Conservation (phyloP, 345 rosid genomes). For the Ceriops decandra region DNA sequence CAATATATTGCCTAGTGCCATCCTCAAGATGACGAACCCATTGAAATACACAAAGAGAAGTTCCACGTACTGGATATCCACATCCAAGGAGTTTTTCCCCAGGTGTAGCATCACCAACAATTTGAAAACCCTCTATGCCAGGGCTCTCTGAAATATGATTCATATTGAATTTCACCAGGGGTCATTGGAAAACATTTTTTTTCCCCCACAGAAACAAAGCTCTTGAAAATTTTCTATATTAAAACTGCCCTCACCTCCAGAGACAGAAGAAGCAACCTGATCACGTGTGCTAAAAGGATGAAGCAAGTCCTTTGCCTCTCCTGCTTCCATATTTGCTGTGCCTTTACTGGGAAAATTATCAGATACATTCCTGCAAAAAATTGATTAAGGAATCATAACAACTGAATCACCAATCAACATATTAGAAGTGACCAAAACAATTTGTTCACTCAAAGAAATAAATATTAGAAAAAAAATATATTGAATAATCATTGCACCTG, state of each 20-base stretch:
- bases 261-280: conserved; percentile 27
- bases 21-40: conserved; percentile 99
- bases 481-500: too few relatives aligned
- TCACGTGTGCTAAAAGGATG: conserved; percentile 25
- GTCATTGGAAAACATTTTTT: too few relatives aligned
- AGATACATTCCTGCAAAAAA: conserved; percentile 27
- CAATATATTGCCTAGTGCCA: conserved; percentile 89
- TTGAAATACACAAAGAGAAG: conserved; percentile 97
- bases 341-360: conserved; percentile 27
- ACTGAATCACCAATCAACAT: neutral
- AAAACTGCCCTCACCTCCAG: conserved; percentile 43
- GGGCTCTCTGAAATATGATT: conserved; percentile 55
- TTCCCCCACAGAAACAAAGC: neutral
- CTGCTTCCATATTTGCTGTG: conserved; percentile 12
- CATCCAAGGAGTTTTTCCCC: conserved; percentile 94
- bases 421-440: too few relatives aligned
- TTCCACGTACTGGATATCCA: conserved; percentile 87
- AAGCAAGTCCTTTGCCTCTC: conserved; percentile 24
- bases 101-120: conserved; percentile 80
- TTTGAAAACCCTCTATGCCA: conserved; percentile 88
- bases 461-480: too few relatives aligned
- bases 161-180: too few relatives aligned
- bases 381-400: neutral
- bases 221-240: conserved; percentile 1
- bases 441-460: too few relatives aligned